phyloP scores from a whole-genome alignment of 2,329 filamentous ascomycete species.

The Phaeoacremonium minimum region DNA sequence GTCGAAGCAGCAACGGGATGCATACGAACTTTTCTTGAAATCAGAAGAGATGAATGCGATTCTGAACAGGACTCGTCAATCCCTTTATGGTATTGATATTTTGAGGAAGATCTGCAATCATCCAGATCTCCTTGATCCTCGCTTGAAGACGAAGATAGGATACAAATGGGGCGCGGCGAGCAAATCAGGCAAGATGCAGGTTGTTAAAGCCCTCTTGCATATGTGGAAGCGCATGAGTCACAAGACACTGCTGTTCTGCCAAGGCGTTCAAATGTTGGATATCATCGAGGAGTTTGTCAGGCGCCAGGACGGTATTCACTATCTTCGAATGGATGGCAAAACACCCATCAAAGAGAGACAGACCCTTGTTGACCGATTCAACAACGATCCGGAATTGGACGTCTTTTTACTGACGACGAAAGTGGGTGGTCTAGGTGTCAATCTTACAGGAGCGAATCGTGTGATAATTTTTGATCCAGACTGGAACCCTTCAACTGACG shows the following conservation, averaged over 20 bases:
- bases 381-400: conserved; percentile 71
- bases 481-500: conserved; percentile 96
- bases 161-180: conserved; percentile 74
- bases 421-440: conserved; percentile 89
- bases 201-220: conserved; percentile 80
- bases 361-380: conserved; percentile 87
- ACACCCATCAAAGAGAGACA: conserved; percentile 89
- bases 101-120: conserved; percentile 97
- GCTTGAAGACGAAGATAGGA: conserved; percentile 47
- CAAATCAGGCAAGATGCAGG: conserved; percentile 93
- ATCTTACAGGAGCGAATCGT: conserved; percentile 88
- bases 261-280: conserved; percentile 92
- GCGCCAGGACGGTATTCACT: conserved; percentile 64
- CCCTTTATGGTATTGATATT: conserved; percentile 85
- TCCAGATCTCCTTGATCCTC: conserved; percentile 75
- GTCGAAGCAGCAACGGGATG: conserved; percentile 70
- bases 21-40: conserved; percentile 75
- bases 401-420: conserved; percentile 94
- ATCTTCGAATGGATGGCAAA: conserved; percentile 87
- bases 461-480: conserved; percentile 99
- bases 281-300: conserved; percentile 81
- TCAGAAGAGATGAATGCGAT: conserved; percentile 88
- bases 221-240: conserved; percentile 89
- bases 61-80: conserved; percentile 67
- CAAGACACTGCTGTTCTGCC: conserved; percentile 89